Conservation (phyloP, 495 filamentous ascomycete species). For the Melanomma pulvis-pyrius region DNA sequence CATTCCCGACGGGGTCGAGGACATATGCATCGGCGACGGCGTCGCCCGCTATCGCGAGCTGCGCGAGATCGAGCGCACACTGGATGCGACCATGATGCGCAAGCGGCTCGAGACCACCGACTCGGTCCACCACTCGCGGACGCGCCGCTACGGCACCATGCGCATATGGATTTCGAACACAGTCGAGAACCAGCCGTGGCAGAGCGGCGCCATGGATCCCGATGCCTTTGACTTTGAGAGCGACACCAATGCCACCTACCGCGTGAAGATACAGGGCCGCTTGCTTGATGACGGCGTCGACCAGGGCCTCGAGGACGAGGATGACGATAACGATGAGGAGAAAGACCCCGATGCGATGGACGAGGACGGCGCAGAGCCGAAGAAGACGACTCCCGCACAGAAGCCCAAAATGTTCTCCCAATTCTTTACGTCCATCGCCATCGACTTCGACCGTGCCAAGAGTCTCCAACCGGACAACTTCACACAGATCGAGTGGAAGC, state of each 20-base stretch:
- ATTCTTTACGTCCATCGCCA: slow-evolving; percentile 89
- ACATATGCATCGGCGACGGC: slow-evolving; percentile 75
- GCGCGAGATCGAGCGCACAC: slow-evolving; percentile 81
- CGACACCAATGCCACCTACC: slow-evolving; percentile 72
- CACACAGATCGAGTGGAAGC: slow-evolving; percentile 72
- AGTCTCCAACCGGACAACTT: slow-evolving; percentile 56
- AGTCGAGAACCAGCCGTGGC: slow-evolving; percentile 92
- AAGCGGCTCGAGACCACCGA: slow-evolving; percentile 92
- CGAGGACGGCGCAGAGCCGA: slow-evolving; percentile 52
- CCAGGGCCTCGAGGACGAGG: slow-evolving; percentile 65
- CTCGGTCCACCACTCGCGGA: slow-evolving; percentile 73
- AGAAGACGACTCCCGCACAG: slow-evolving; percentile 48
- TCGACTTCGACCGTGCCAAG: slow-evolving; percentile 78
- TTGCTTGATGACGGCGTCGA: slow-evolving; percentile 55
- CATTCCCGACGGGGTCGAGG: slow-evolving; percentile 86
- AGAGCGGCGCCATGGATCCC: slow-evolving; percentile 63
- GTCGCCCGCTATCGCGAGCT: slow-evolving; percentile 80
- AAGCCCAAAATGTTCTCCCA: slow-evolving; percentile 73
- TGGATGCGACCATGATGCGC: slow-evolving; percentile 93
- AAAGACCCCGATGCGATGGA: slow-evolving; percentile 64
- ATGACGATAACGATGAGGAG: slow-evolving; percentile 65
- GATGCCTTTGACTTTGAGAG: slow-evolving; percentile 75
- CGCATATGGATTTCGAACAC: slow-evolving; percentile 97
- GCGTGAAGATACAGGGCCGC: slow-evolving; percentile 91
- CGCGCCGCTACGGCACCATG: slow-evolving; percentile 76